Base-by-base conservation (phyloP, 441 rosid genomes). In the Theobroma grandiflorum region DNA sequence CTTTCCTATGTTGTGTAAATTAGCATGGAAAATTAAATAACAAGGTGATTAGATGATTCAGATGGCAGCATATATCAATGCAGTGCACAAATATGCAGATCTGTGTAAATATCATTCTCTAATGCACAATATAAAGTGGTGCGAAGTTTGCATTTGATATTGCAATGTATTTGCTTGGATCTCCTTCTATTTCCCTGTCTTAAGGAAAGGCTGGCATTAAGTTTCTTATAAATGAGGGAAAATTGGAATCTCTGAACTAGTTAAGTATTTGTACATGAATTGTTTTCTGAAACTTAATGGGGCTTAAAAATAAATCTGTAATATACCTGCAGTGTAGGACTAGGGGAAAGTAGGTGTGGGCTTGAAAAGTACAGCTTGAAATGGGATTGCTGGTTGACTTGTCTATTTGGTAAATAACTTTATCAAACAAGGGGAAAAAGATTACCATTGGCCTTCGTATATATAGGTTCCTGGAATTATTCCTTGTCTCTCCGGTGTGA, bases 371-470 rank as follows among this genome's bases (percentile, higher is more conserved):
- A 7, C 18, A 20, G 20, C 20, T 16, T 37, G 11, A 16, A 64
- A 65, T 65, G 70, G 70, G 70, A 38, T 65, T 38, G 22, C n/a
- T 65, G 45, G 26, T 64, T 64, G 49, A 38, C 20, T 65, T 65
- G 18, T 65, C 45, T 16, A 16, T 15, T 35, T 64, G 45, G 47
- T 14, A 8, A 1, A 64, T 38, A 26, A 37, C 69, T 61, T 61
- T 22, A 7, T 64, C 12, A 15, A 37, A 64, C 15, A 15, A 63
- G 38, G 69, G 45, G 47, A 64, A 8, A 64, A 37, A 6, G 68
- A 35, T 14, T 37, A 63, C 45, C 2, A 6, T 35, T 37, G n/a
- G n/a, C 22, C 43, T 37, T 26, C 43, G 6, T 4, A 15, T 64
- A 8, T 16, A 16, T 37, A 18, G 45, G 47, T 37, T 38, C 69